Conservation (phyloP, 1,284 basidiomycete genomes). For the Bondarzewia mesenterica region DNA sequence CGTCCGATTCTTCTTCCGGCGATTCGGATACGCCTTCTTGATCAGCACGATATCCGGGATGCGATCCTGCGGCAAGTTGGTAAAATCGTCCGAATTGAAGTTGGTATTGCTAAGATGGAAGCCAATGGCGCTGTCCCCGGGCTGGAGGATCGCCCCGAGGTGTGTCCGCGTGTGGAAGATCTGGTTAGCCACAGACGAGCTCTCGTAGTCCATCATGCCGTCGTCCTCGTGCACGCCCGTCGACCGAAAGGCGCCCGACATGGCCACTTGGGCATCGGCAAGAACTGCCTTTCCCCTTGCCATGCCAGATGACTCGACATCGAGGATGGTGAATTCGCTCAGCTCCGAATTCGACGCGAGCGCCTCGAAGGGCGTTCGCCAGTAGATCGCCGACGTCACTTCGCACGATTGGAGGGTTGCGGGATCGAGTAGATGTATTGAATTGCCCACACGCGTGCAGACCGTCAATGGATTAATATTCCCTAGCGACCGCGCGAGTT, state of each 20-base stretch:
- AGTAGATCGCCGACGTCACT: constrained; percentile 78
- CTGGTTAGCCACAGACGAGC: constrained; percentile 48
- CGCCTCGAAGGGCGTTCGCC: constrained; percentile 83
- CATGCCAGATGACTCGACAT: constrained; percentile 75
- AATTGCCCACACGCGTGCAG: constrained; percentile 88
- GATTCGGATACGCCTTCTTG: constrained; percentile 93
- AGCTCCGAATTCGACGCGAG: constrained; percentile 82
- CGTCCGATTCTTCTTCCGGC: constrained; percentile 84
- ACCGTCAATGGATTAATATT: constrained; percentile 87
- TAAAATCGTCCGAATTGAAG: constrained; percentile 88
- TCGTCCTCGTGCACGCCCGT: constrained; percentile 36
- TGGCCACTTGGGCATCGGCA: constrained; percentile 92
- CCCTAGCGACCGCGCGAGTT: constrained; percentile 74
- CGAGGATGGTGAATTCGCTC: constrained; percentile 92
- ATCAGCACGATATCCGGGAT: constrained; percentile 92
- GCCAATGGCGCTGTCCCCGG: constrained; percentile 89
- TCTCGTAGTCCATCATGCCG: constrained; percentile 53
- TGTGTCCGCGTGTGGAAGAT: constrained; percentile 97
- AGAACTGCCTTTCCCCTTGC: constrained; percentile 72
- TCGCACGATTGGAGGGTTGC: constrained; percentile 81
- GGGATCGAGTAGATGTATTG: constrained; percentile 88
- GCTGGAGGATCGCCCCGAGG: constrained; percentile 90
- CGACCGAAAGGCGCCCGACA: constrained; percentile 68
- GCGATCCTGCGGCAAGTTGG: constrained; percentile 62
- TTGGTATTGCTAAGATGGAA: constrained; percentile 87